Evolutionary conservation across 257 asterid genomes (phyloP).

Genomic region (Dorcoceras hygrometricum): DNA sequence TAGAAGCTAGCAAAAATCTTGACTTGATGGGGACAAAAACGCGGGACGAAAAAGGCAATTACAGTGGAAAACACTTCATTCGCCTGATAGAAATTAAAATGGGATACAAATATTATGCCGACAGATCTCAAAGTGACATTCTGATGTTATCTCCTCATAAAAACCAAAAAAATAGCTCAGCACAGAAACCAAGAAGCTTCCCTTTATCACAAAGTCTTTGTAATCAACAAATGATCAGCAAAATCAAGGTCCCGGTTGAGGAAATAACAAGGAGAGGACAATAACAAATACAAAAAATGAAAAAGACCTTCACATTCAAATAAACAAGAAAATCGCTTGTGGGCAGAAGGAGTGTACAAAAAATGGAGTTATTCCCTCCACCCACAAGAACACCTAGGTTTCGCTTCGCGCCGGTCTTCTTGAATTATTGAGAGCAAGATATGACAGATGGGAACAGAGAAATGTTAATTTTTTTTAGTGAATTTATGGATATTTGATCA

Average conservation of each 20-base stretch:
- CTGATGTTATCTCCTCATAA: slow-evolving; percentile 23
- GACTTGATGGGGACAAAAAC: slow-evolving; percentile 11
- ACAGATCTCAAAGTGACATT: slow-evolving; percentile 30
- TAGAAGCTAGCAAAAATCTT: slow-evolving; percentile 13
- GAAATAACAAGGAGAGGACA: not conserved
- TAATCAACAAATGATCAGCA: slow-evolving; percentile 3
- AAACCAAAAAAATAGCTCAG: not conserved
- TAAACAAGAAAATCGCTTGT: slow-evolving; percentile 10
- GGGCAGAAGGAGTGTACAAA: slow-evolving; percentile 15
- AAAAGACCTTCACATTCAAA: not conserved
- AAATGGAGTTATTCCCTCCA: slow-evolving; percentile 25
- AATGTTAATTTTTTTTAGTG: not conserved
- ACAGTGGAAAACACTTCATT: not conserved
- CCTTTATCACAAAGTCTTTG: slow-evolving; percentile 22
- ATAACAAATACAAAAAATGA: not conserved
- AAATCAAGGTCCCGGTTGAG: not conserved
- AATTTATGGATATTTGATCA: not conserved
- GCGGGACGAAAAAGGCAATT: slow-evolving; percentile 9
- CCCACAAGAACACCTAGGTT: slow-evolving; percentile 28
- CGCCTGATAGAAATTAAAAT: not conserved
- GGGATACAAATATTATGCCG: not conserved
- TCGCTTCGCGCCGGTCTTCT: slow-evolving; percentile 8
- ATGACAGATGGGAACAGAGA: slow-evolving; percentile 2
- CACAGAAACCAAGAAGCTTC: slow-evolving; percentile 26
- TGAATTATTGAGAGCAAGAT: slow-evolving; percentile 1